Percentiles rank a stretch among this genome's conserved stretches.
Evolutionary conservation across 768 basidiomycete genomes (phyloP).

Genomic region (Suillus americanus): DNA sequence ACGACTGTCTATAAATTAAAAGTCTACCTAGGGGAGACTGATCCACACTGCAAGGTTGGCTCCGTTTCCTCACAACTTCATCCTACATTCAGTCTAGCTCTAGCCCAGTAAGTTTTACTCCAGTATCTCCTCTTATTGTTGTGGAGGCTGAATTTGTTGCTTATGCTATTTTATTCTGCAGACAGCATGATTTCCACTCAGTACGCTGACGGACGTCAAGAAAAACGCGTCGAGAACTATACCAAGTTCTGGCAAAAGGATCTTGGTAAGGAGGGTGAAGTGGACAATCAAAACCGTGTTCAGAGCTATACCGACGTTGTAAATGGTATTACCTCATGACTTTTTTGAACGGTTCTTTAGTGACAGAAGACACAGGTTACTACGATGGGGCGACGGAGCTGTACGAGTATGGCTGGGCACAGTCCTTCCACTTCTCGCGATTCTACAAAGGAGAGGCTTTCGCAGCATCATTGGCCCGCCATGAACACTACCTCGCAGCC

Average conservation of each 20-base stretch:
- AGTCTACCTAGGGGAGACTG: neutral
- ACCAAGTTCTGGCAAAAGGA: constrained; percentile 92
- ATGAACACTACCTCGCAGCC: constrained; percentile 91
- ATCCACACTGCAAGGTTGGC: neutral
- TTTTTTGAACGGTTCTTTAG: neutral
- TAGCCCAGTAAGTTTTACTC: neutral
- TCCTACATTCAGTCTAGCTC: neutral
- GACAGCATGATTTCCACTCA: constrained; percentile 17
- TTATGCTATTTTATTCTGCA: neutral
- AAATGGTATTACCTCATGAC: constrained; percentile 57
- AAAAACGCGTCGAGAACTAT: constrained; percentile 78
- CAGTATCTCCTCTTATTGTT: neutral
- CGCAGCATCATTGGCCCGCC: constrained; percentile 69
- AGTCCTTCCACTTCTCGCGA: constrained; percentile 91
- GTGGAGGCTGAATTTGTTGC: neutral
- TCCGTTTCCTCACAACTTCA: neutral
- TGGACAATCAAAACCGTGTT: constrained; percentile 70
- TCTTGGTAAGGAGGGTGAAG: constrained; percentile 60
- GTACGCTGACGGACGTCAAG: constrained; percentile 57
- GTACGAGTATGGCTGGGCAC: constrained; percentile 88
- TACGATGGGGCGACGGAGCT: constrained; percentile 92
- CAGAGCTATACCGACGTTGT: constrained; percentile 90
- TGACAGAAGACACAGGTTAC: constrained; percentile 55
- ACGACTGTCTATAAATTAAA: neutral
- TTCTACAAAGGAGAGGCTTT: constrained; percentile 87